Evolutionary conservation across 495 filamentous ascomycete genomes (phyloP).

Genomic region (Tuber brumale): DNA sequence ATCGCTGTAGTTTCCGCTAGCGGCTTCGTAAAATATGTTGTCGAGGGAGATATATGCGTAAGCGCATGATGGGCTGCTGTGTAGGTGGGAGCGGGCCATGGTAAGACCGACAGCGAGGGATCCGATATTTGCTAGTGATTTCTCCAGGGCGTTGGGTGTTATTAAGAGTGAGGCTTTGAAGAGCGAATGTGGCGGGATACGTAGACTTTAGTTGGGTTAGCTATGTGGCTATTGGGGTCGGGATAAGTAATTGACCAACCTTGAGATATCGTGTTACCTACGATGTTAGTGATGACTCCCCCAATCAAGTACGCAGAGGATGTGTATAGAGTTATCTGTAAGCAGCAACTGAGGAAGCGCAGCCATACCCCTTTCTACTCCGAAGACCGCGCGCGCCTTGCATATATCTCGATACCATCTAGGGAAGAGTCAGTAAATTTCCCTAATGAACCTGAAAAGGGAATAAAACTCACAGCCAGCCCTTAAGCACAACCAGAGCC

Average conservation of each 20-base stretch:
- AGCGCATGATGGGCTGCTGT: neutral
- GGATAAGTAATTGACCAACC: neutral
- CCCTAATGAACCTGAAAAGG: neutral
- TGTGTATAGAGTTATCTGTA: neutral
- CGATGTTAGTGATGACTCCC: neutral
- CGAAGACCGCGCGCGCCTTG: neutral
- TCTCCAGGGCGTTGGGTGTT: neutral
- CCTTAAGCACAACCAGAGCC: neutral
- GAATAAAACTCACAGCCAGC: neutral
- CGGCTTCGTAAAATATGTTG: neutral
- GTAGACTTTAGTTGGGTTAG: neutral
- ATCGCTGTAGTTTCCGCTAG: neutral
- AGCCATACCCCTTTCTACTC: neutral
- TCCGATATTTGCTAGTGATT: neutral
- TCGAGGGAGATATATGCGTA: neutral
- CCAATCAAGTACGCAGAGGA: neutral
- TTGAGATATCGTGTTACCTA: neutral
- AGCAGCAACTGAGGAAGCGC: neutral
- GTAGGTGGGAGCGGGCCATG: neutral
- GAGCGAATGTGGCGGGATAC: neutral
- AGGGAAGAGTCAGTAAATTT: neutral
- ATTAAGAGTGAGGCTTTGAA: neutral
- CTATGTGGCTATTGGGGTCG: neutral
- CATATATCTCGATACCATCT: neutral
- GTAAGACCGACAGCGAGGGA: neutral